A percentile compares a stretch with the other conserved stretches of the same genome.
These are phyloP conservation scores for Circinella minor DNA, from an alignment of 371 early-diverging fungal species.

Conservation along the genomic window DNA sequence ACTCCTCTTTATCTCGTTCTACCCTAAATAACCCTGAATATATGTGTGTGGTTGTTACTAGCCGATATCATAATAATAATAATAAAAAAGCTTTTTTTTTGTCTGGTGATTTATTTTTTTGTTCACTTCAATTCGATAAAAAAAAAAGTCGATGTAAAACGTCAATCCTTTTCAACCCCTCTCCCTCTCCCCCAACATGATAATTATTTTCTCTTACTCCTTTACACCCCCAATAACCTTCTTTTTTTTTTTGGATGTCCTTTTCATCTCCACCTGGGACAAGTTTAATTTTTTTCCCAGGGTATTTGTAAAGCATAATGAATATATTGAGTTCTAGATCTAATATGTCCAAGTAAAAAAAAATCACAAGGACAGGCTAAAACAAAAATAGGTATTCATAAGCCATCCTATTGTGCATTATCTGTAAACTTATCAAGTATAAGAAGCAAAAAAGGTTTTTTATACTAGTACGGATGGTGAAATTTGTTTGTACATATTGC, in stretches of 20 bases:
- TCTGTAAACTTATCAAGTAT: neutral
- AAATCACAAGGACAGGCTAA: neutral
- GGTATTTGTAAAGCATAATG: neutral
- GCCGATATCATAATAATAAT: neutral
- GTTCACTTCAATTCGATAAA: too few species aligned
- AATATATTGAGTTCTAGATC: too few species aligned
- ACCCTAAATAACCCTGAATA: too few species aligned
- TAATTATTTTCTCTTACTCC: neutral
- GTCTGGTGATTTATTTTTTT: neutral
- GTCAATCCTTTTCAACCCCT: neutral
- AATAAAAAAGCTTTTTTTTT: conserved; percentile 4
- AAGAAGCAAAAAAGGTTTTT: neutral
- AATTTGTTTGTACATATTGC: conserved; percentile 6
- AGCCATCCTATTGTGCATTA: neutral
- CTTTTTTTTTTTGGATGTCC: too few species aligned
- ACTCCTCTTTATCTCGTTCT: neutral
- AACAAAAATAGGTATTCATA: too few species aligned
- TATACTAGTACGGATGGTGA: conserved; percentile 5
- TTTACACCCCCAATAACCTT: neutral
- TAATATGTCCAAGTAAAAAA: neutral
- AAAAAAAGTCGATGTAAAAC: neutral
- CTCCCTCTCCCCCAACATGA: neutral
- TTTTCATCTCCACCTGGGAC: neutral
- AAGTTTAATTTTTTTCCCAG: neutral
- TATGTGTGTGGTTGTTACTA: neutral